These are phyloP conservation scores for Lipomyces mesembrius DNA, from an alignment of 805 yeast genomes.

Conservation along the genomic window DNA sequence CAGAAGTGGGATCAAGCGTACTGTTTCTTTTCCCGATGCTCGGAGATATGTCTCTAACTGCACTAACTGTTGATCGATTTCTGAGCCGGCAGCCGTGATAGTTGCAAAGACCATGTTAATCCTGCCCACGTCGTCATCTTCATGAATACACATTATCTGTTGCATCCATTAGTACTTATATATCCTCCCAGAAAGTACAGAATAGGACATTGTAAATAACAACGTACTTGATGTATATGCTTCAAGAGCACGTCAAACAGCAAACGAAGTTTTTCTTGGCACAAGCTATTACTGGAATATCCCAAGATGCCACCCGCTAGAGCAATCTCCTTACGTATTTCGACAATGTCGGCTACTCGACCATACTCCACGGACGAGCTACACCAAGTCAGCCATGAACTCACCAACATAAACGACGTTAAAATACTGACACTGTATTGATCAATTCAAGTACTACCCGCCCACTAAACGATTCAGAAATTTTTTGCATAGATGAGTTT, in stretches of 20 bases:
- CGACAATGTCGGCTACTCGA: constrained; percentile 15
- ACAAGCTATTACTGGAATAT: not conserved
- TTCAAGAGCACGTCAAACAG: constrained; percentile 4
- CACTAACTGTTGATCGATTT: not conserved
- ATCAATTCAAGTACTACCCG: constrained; percentile 3
- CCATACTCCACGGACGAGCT: constrained; percentile 19
- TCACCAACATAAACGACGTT: too few relatives aligned
- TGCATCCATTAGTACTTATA: constrained; percentile 8
- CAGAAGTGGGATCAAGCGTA: not conserved
- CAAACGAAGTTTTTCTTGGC: not conserved
- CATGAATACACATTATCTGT: not conserved
- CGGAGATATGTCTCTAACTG: not conserved
- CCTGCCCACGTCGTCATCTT: not conserved
- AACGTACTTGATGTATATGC: constrained; percentile 16
- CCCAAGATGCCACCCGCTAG: constrained; percentile 10
- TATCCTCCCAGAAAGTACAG: not conserved
- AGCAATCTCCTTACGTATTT: constrained; percentile 17
- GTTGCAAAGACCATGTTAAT: not conserved
- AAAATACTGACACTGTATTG: constrained; percentile 8
- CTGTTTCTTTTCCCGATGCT: not conserved
- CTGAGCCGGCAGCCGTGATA: not conserved
- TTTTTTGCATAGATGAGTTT: not conserved
- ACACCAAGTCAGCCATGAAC: not conserved
- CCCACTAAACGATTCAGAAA: constrained; percentile 11
- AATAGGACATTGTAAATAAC: not conserved